These are phyloP conservation scores for Phytophthora capsici DNA, from an alignment of 352 stramenopile genomes.

Conservation along the genomic window DNA sequence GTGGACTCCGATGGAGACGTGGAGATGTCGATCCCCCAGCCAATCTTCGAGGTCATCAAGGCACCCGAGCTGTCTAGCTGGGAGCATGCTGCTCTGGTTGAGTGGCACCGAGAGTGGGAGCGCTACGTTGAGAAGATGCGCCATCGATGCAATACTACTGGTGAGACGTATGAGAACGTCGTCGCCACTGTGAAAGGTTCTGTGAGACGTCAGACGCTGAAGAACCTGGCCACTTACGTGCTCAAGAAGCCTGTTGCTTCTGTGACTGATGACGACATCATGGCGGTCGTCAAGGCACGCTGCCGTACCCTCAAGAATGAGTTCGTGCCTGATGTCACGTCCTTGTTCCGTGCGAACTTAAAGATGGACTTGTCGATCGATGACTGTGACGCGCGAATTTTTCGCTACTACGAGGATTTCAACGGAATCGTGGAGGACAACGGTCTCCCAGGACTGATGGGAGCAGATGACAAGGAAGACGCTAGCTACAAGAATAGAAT, in stretches of 20 bases:
- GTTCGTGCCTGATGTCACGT: too few relatives aligned
- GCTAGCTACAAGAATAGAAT: background rate
- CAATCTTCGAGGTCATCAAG: background rate
- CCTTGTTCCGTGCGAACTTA: background rate
- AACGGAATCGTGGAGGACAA: slow-evolving; percentile 1
- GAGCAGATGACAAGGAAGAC: background rate
- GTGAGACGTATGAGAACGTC: too few relatives aligned
- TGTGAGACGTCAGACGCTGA: too few relatives aligned
- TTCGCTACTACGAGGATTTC: slow-evolving; percentile 3
- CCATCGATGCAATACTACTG: too few relatives aligned
- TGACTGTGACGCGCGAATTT: background rate
- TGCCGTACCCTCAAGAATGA: too few relatives aligned
- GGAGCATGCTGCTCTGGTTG: background rate
- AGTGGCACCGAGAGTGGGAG: too few relatives aligned
- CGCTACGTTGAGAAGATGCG: too few relatives aligned
- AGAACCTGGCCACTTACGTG: too few relatives aligned
- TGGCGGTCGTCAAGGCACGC: too few relatives aligned
- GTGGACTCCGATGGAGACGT: background rate
- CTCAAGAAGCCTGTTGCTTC: too few relatives aligned
- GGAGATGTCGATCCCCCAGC: background rate
- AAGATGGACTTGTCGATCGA: slow-evolving; percentile 1
- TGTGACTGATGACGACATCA: too few relatives aligned
- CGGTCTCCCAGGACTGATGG: background rate
- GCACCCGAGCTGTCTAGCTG: background rate
- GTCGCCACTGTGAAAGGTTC: too few relatives aligned